Evolutionary conservation across 2,329 filamentous ascomycete species (phyloP).

Genomic region (Claviceps purpurea): DNA sequence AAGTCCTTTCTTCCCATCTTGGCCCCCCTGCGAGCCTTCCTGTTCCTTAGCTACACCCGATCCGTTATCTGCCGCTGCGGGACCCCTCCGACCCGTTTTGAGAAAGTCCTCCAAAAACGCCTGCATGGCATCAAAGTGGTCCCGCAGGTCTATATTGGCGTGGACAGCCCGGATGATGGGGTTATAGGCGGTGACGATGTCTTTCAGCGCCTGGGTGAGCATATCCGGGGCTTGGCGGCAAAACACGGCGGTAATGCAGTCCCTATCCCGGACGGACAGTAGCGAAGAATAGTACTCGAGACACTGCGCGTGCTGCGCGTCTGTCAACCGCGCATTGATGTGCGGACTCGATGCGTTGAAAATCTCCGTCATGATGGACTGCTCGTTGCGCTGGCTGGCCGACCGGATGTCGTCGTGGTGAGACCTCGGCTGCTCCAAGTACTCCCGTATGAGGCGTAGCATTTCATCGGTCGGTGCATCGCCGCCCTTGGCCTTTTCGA

Average conservation of each 20-base stretch:
- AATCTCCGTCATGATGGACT: conserved; percentile 56
- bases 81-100: conserved; percentile 30
- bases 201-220: conserved; percentile 54
- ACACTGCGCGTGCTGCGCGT: conserved; percentile 48
- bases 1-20: conserved; percentile 6
- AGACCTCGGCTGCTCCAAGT: conserved; percentile 36
- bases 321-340: conserved; percentile 33
- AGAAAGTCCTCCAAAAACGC: conserved; percentile 60
- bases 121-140: conserved; percentile 53
- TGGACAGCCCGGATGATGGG: conserved; percentile 62
- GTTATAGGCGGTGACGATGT: conserved; percentile 55
- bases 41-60: conserved; percentile 1
- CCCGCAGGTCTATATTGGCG: conserved; percentile 55
- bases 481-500: conserved; percentile 46
- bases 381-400: conserved; percentile 33
- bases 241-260: conserved; percentile 51
- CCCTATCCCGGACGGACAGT: conserved; percentile 61
- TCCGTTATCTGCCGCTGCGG: not conserved
- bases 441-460: conserved; percentile 44
- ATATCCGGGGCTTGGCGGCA: conserved; percentile 59
- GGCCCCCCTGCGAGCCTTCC: not conserved
- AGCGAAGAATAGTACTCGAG: conserved; percentile 58
- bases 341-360: conserved; percentile 38
- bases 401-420: conserved; percentile 46
- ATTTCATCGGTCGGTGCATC: conserved; percentile 41